These are phyloP conservation scores for Macrocybe gigantea DNA, from an alignment of 768 basidiomycete genomes.

Conservation along the genomic window DNA sequence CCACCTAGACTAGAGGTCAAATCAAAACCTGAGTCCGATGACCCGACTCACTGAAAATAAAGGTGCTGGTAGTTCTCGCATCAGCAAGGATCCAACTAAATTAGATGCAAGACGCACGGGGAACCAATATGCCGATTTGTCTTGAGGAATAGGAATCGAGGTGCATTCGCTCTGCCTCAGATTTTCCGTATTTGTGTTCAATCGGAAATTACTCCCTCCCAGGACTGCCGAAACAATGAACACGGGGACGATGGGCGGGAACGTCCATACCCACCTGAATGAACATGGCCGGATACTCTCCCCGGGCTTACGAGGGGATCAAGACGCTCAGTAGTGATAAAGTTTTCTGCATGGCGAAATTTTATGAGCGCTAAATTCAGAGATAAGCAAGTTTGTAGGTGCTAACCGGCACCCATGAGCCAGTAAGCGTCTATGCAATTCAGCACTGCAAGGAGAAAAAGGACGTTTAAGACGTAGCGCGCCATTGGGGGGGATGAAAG, in stretches of 20 bases:
- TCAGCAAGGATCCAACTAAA: neutral
- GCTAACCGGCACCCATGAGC: slow-evolving; percentile 37
- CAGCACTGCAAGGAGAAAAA: slow-evolving; percentile 23
- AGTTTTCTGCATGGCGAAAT: slow-evolving; percentile 22
- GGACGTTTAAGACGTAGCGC: slow-evolving; percentile 20
- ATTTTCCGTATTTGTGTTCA: slow-evolving; percentile 30
- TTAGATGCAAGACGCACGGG: slow-evolving; percentile 26
- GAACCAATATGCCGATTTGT: slow-evolving; percentile 50
- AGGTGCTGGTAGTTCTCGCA: slow-evolving; percentile 28
- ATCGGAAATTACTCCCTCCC: slow-evolving; percentile 49
- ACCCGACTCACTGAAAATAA: slow-evolving; percentile 40
- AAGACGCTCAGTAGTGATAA: slow-evolving; percentile 41
- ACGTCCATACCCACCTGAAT: slow-evolving; percentile 28
- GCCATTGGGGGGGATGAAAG: slow-evolving; percentile 17
- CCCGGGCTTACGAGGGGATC: slow-evolving; percentile 48
- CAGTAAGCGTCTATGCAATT: slow-evolving; percentile 36
- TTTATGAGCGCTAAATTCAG: neutral
- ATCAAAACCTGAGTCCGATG: neutral
- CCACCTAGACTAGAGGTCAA: slow-evolving; percentile 24
- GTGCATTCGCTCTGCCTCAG: slow-evolving; percentile 45
- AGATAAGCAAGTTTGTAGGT: neutral
- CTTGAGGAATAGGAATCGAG: slow-evolving; percentile 47
- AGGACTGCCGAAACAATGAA: slow-evolving; percentile 26
- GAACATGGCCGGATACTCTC: slow-evolving; percentile 38
- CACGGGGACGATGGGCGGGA: neutral